phyloP scores from a whole-genome alignment of 2,329 filamentous ascomycete genomes.

The Geosmithia putterillii region DNA sequence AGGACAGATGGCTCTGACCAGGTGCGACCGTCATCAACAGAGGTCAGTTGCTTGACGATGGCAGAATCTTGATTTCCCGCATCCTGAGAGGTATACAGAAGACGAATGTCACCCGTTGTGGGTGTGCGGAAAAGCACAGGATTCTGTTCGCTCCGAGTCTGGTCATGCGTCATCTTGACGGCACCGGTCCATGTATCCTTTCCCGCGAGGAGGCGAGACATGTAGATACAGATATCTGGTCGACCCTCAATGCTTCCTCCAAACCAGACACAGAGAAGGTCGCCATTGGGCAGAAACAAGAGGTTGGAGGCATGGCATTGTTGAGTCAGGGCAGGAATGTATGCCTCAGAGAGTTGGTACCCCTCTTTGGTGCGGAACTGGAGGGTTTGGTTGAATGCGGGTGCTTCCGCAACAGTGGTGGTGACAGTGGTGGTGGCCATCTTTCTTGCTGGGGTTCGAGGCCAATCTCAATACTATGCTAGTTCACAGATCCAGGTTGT shows the following conservation, averaged over 20 bases:
- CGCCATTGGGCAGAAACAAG: slow-evolving; percentile 23
- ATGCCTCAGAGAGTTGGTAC: no score
- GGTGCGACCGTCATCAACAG: slow-evolving; percentile 18
- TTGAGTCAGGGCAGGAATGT: slow-evolving; percentile 23
- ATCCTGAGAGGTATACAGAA: slow-evolving; percentile 31
- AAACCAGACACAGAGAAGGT: slow-evolving; percentile 29
- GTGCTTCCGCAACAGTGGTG: no score
- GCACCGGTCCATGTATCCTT: slow-evolving; percentile 17
- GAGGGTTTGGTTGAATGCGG: not conserved
- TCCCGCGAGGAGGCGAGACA: slow-evolving; percentile 20
- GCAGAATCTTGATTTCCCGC: slow-evolving; percentile 29
- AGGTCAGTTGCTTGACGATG: slow-evolving; percentile 21
- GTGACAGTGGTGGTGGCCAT: no score
- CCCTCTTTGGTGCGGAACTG: not conserved
- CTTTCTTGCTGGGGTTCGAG: no score
- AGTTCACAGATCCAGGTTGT: no score
- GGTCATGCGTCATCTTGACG: slow-evolving; percentile 22
- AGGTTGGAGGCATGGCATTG: slow-evolving; percentile 33
- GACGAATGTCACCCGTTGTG: slow-evolving; percentile 19
- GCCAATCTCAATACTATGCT: no score
- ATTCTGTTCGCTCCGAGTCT: slow-evolving; percentile 29
- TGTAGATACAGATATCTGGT: slow-evolving; percentile 29
- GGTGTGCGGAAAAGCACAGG: slow-evolving; percentile 26
- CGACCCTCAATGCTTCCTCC: slow-evolving; percentile 31
- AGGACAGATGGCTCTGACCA: slow-evolving; percentile 20